Conservation (phyloP, 345 rosid genomes). For the Sonneratia alba region DNA sequence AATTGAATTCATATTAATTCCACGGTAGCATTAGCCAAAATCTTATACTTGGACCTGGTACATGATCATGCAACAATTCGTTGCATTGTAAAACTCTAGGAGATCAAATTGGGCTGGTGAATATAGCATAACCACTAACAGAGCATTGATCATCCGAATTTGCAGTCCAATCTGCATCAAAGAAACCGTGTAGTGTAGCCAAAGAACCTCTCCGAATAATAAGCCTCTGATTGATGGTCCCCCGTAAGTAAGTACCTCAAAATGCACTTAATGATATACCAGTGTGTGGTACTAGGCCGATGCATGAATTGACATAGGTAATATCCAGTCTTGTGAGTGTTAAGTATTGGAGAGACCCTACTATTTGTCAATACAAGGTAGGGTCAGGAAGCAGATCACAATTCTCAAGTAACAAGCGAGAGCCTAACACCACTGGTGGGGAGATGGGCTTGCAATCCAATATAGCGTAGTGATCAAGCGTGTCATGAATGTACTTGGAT, state of each 20-base stretch:
- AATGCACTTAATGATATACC: background rate
- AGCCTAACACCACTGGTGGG: constrained; percentile 10
- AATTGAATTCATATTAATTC: background rate
- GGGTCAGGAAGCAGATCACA: constrained; percentile 1
- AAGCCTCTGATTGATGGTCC: background rate
- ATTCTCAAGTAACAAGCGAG: background rate
- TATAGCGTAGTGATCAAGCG: background rate
- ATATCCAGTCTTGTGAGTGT: too few species aligned
- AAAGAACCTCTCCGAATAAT: too few species aligned
- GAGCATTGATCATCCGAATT: background rate
- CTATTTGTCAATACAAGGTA: constrained; percentile 1
- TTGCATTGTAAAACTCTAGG: background rate
- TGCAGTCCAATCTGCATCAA: background rate
- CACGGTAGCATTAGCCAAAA: background rate
- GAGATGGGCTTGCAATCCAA: background rate
- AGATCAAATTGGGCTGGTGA: background rate
- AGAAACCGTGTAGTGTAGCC: background rate
- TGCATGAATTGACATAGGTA: too few species aligned
- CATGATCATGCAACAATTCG: background rate
- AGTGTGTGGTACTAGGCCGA: too few species aligned
- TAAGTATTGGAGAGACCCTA: constrained; percentile 3
- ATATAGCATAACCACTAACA: background rate
- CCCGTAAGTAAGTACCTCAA: background rate
- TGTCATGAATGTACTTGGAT: background rate
- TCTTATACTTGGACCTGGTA: too few species aligned